These are phyloP conservation scores for Coffea humblotiana DNA, from an alignment of 305 asterid species.

Conservation along the genomic window DNA sequence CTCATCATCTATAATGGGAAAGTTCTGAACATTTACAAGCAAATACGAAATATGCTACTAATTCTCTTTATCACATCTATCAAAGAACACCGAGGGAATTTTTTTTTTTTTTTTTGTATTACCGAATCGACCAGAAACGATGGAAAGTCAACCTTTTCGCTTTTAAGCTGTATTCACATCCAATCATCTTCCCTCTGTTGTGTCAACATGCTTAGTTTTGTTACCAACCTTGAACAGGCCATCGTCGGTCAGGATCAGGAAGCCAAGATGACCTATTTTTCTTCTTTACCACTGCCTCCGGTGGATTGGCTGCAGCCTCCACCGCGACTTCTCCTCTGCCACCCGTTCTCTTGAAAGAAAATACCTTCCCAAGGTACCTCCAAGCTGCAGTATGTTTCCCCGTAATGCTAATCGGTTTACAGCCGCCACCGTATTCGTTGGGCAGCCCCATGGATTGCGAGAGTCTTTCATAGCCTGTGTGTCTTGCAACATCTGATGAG, in stretches of 20 bases:
- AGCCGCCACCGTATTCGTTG: neutral
- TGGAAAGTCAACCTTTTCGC: too few species aligned
- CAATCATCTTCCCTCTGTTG: too few species aligned
- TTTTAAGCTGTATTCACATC: too few species aligned
- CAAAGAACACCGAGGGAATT: too few species aligned
- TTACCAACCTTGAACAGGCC: conserved; percentile 50
- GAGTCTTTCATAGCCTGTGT: conserved; percentile 24
- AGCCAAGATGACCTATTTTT: conserved; percentile 29
- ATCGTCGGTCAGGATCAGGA: conserved; percentile 40
- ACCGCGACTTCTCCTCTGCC: neutral
- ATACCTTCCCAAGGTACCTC: conserved; percentile 22
- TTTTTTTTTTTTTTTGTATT: too few species aligned
- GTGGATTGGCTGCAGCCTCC: neutral
- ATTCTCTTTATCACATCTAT: too few species aligned
- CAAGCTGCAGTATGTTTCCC: conserved; percentile 15
- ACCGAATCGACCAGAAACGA: too few species aligned
- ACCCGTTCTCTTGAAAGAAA: conserved; percentile 24
- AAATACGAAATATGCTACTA: too few species aligned
- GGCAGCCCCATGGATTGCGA: conserved; percentile 32
- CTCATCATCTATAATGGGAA: neutral
- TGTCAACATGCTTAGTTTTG: too few species aligned
- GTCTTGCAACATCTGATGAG: conserved; percentile 11
- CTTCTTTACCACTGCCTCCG: conserved; percentile 11
- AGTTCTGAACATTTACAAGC: too few species aligned
- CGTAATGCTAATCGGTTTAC: neutral